phyloP scores from a whole-genome alignment of 805 yeast genomes.

The Sugiyamaella boreocaroliniensis region DNA sequence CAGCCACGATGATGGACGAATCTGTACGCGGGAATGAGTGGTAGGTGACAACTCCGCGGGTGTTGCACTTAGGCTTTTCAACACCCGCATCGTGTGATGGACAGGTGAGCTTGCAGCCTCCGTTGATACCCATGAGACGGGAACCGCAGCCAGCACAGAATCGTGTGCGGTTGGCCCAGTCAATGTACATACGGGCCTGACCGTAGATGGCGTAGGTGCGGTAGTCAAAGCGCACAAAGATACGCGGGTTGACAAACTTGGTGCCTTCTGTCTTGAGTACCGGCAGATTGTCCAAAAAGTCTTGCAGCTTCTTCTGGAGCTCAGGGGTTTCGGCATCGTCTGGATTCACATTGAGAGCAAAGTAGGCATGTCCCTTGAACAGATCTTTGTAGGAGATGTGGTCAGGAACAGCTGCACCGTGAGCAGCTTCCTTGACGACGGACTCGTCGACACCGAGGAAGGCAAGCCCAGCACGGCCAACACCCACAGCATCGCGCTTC shows the following conservation, averaged over 20 bases:
- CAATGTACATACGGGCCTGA: conserved; percentile 76
- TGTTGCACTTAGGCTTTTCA: conserved; percentile 28
- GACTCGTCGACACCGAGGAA: conserved; percentile 46
- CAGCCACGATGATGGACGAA: conserved; percentile 77
- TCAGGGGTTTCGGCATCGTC: conserved; percentile 9
- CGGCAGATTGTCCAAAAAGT: conserved; percentile 14
- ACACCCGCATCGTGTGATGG: conserved; percentile 30
- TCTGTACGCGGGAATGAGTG: conserved; percentile 90
- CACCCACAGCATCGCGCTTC: conserved; percentile 29
- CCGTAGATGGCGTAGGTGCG: conserved; percentile 55
- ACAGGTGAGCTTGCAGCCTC: conserved; percentile 36
- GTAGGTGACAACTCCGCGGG: conserved; percentile 51
- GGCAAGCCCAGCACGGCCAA: conserved; percentile 28
- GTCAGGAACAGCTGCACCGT: conserved; percentile 8
- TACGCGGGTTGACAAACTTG: conserved; percentile 4
- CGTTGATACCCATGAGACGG: conserved; percentile 34
- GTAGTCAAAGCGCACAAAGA: conserved; percentile 1
- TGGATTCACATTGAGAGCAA: conserved; percentile 32
- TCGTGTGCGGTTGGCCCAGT: conserved; percentile 70
- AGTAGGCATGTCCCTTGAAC: conserved; percentile 34
- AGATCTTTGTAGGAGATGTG: conserved; percentile 17
- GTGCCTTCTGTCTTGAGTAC: conserved; percentile 3
- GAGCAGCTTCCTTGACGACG: background rate
- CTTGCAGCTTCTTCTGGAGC: conserved; percentile 21
- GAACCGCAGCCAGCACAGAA: conserved; percentile 86